Conservation (phyloP, 257 asterid genomes). For the Solanum medicagineum region DNA sequence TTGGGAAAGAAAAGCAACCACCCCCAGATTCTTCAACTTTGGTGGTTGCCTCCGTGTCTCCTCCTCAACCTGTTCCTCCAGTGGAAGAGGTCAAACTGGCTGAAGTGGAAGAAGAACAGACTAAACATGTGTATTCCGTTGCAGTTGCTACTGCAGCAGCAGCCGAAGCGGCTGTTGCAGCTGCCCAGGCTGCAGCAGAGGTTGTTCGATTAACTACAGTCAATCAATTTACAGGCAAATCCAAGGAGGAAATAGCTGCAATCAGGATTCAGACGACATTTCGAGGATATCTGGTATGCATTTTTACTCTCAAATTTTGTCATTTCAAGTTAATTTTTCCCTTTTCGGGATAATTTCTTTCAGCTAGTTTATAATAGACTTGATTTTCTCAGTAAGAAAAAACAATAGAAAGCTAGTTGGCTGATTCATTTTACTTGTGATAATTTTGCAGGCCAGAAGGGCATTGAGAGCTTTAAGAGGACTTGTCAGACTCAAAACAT, state of each 20-base stretch:
- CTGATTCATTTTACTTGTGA: neutral
- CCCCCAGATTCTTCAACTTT: conserved; percentile 20
- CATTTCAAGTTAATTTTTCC: neutral
- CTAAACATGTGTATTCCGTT: conserved; percentile 13
- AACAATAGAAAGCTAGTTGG: neutral
- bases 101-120: conserved; percentile 54
- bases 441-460: conserved; percentile 2
- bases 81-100: conserved; percentile 43
- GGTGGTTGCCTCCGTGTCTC: conserved; percentile 30
- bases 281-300: conserved; percentile 6
- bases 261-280: conserved; percentile 7
- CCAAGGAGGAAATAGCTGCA: neutral
- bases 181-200: conserved; percentile 22
- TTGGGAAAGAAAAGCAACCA: conserved; percentile 37
- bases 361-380: neutral
- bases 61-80: conserved; percentile 35
- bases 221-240: neutral
- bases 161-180: conserved; percentile 14
- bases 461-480: conserved; percentile 8
- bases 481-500: conserved; percentile 4
- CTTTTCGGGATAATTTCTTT: neutral
- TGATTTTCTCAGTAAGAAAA: neutral
- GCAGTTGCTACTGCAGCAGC: conserved; percentile 16
- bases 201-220: conserved; percentile 2
- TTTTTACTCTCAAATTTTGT: neutral